Evolutionary conservation across 306 rosid genomes (phyloP).

Genomic region (Glycine tomentella): DNA sequence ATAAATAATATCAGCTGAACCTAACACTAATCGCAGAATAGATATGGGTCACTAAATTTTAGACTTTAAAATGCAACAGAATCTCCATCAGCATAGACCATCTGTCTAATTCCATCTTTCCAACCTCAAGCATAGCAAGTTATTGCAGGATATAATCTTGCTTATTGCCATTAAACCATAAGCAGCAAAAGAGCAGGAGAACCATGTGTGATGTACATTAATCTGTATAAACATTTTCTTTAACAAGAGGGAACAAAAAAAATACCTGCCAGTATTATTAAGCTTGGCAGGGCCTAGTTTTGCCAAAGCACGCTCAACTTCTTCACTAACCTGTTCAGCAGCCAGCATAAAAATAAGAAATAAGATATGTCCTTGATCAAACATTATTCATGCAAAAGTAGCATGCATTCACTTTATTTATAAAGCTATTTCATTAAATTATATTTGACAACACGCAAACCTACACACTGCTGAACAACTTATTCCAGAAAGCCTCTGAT

Average conservation of each 20-base stretch:
- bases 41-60: slow-evolving; percentile 2
- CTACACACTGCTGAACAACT: neutral
- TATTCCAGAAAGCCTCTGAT: slow-evolving; percentile 15
- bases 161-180: too few species aligned
- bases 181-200: too few species aligned
- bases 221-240: slow-evolving; percentile 4
- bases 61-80: neutral
- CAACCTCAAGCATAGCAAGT: neutral
- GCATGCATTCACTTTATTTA: slow-evolving; percentile 26
- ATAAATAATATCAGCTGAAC: slow-evolving; percentile 23
- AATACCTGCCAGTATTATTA: slow-evolving; percentile 53
- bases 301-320: slow-evolving; percentile 74
- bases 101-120: slow-evolving; percentile 24
- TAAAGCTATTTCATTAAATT: slow-evolving; percentile 16
- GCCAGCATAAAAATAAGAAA: slow-evolving; percentile 38
- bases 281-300: slow-evolving; percentile 62
- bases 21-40: slow-evolving; percentile 5
- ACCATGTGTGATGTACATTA: slow-evolving; percentile 6
- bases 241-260: slow-evolving; percentile 14
- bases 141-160: too few species aligned
- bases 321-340: slow-evolving; percentile 64
- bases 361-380: slow-evolving; percentile 5
- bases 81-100: slow-evolving; percentile 23
- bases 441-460: slow-evolving; percentile 7
- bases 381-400: slow-evolving; percentile 28